Evolutionary conservation across 1,284 basidiomycete species (phyloP), one percentile per base, ranked within the genome.

Genomic region (Dichomitus squalens): DNA sequence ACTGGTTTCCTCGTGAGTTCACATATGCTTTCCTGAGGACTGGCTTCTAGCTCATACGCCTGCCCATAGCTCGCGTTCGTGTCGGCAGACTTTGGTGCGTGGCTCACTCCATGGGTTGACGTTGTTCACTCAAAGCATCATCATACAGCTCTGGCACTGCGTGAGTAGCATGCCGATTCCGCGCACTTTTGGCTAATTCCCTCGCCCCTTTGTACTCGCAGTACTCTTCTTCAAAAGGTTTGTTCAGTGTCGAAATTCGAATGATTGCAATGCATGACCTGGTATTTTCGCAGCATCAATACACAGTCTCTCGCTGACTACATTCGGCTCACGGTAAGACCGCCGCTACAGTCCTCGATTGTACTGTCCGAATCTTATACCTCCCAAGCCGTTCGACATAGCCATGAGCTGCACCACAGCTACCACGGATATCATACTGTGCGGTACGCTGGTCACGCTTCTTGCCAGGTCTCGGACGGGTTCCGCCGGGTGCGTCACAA

Each of bases 141-240:
- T 23, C n/a, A n/a, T 25, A 5, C 12, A 63, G 61, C 35, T 5
- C 53, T 63, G 14, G 61, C 55, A 11, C 25, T 59, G 27, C 52
- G 60, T 62, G 39, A 8, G 60, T 55, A 8, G 12, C 9, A 7
- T 14, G 18, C 4, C 29, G 5, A 6, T 35, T 12, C 38, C 43
- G 6, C 14, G 4, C 21, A 8, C 21, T 8, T 12, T 20, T 16
- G 20, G 20, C 23, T n/a, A 16, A 21, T 18, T n/a, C n/a, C 41
- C 16, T 14, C 25, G 8, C 14, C 25, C 14, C 27, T 21, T 16
- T 21, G 8, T 6, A 23, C 23, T 6, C 18, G 21, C 16, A 63
- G 61, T 59, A 2, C 51, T 63, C 3, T 63, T 58, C 36, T n/a
- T 57, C 23, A 60, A 60, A 40, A 58, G 55, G 61, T 55, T 43